A percentile compares a stretch with the other conserved stretches of the same genome.
These are phyloP conservation scores for Pichia thaimueangensis DNA, from an alignment of 805 yeast species.

Conservation along the genomic window DNA sequence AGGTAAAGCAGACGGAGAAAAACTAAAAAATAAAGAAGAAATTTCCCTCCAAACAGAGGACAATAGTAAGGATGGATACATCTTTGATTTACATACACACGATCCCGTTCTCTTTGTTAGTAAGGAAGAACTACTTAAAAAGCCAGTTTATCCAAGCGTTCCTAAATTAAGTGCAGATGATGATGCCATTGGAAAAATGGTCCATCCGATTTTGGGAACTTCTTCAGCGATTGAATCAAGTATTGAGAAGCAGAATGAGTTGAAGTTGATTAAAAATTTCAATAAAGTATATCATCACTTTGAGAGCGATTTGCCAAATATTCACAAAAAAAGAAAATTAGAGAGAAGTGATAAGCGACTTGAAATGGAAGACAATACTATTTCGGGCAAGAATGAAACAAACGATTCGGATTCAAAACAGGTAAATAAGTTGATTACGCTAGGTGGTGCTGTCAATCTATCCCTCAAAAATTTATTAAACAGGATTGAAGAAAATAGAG, in stretches of 20 bases:
- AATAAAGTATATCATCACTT: slow-evolving; percentile 69
- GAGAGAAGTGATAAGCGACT: slow-evolving; percentile 76
- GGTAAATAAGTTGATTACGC: slow-evolving; percentile 26
- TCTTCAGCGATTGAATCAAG: slow-evolving; percentile 36
- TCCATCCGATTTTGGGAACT: slow-evolving; percentile 32
- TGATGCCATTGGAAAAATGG: slow-evolving; percentile 29
- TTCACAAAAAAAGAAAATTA: slow-evolving; percentile 65
- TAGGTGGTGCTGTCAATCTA: slow-evolving; percentile 64
- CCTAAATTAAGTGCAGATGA: slow-evolving; percentile 23
- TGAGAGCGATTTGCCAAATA: slow-evolving; percentile 70
- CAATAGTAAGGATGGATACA: not conserved
- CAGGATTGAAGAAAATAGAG: slow-evolving; percentile 72
- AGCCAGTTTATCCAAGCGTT: slow-evolving; percentile 27
- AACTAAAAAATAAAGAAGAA: not conserved
- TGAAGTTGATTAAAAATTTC: slow-evolving; percentile 50
- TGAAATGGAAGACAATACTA: slow-evolving; percentile 31
- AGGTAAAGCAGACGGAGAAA: slow-evolving; percentile 8
- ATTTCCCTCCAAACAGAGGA: not conserved
- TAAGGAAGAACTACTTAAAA: slow-evolving; percentile 18
- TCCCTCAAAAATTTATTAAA: slow-evolving; percentile 75
- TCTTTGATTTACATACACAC: slow-evolving; percentile 1
- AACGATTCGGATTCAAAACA: slow-evolving; percentile 20
- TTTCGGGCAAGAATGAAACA: slow-evolving; percentile 11
- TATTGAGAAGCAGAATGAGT: slow-evolving; percentile 33
- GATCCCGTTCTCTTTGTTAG: slow-evolving; percentile 12